These are phyloP conservation scores for Hemisphaericaspora subhashii DNA, from an alignment of 1,139 yeast species.

Conservation along the genomic window DNA sequence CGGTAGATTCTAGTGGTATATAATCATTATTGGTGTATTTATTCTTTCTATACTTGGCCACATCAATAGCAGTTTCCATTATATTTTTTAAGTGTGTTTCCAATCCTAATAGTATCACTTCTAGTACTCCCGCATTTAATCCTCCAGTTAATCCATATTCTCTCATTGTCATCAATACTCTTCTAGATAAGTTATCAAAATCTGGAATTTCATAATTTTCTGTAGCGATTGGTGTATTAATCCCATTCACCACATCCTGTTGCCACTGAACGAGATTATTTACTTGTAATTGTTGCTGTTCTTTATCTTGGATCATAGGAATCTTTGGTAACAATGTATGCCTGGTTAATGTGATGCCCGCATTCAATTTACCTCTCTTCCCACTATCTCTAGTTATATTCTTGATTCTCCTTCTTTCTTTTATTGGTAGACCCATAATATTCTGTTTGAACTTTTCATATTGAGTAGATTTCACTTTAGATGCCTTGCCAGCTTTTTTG, in stretches of 20 bases:
- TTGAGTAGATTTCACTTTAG: conserved; percentile 56
- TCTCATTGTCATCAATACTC: conserved; percentile 81
- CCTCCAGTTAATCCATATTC: conserved; percentile 92
- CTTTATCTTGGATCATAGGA: conserved; percentile 71
- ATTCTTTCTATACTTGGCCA: conserved; percentile 58
- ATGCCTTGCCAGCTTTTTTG: conserved; percentile 42
- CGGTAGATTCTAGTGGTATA: conserved; percentile 12
- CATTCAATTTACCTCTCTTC: conserved; percentile 70
- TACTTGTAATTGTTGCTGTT: conserved; percentile 48
- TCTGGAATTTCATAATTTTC: conserved; percentile 87
- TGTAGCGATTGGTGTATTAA: conserved; percentile 77
- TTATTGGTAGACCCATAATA: conserved; percentile 80
- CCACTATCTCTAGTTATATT: conserved; percentile 81
- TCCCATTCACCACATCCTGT: conserved; percentile 89
- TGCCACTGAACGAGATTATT: conserved; percentile 80
- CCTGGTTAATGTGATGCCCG: conserved; percentile 78
- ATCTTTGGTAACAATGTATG: conserved; percentile 85
- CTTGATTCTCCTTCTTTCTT: conserved; percentile 84
- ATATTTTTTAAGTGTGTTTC: conserved; percentile 77
- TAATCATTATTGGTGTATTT: conserved; percentile 51
- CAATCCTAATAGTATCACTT: conserved; percentile 73
- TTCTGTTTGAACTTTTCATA: conserved; percentile 82
- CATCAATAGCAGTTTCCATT: conserved; percentile 73
- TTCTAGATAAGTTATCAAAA: conserved; percentile 60
- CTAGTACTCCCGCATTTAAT: conserved; percentile 69